These are phyloP conservation scores for Phoma sp. DNA, from an alignment of 2,329 filamentous ascomycete species.

Conservation along the genomic window DNA sequence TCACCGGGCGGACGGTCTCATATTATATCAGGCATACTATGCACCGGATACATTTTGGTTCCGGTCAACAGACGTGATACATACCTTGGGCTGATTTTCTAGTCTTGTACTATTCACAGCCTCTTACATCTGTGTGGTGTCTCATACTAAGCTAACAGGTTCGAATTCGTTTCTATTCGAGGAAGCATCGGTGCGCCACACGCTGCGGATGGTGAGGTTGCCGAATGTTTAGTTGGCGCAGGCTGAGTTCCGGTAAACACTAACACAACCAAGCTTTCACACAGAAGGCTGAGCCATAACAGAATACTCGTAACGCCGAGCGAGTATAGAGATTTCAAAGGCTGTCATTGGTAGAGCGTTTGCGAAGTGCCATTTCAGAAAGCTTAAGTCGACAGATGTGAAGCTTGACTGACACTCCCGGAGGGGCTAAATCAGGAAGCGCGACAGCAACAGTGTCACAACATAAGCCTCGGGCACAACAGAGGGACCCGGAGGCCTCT, in stretches of 20 bases:
- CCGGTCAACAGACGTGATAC: slow-evolving; percentile 9
- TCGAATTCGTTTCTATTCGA: slow-evolving; percentile 21
- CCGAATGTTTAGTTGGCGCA: slow-evolving; percentile 19
- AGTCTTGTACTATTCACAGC: background rate
- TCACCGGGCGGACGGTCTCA: background rate
- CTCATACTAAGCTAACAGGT: slow-evolving; percentile 20
- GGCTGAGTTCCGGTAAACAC: slow-evolving; percentile 6
- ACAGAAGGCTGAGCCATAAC: slow-evolving; percentile 15
- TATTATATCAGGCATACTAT: slow-evolving; percentile 15
- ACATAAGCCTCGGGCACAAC: background rate
- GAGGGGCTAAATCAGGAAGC: background rate
- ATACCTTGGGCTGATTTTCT: background rate
- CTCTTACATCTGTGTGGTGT: slow-evolving; percentile 14
- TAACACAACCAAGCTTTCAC: slow-evolving; percentile 11
- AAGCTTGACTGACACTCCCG: slow-evolving; percentile 15
- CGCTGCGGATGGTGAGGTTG: slow-evolving; percentile 18
- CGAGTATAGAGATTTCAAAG: background rate
- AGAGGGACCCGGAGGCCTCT: background rate
- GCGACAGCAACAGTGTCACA: slow-evolving; percentile 14
- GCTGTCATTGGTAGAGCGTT: slow-evolving; percentile 3
- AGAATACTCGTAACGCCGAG: background rate
- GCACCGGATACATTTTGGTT: background rate
- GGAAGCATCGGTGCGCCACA: slow-evolving; percentile 17
- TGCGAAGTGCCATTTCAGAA: background rate
- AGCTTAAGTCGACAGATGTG: slow-evolving; percentile 6